These are phyloP conservation scores for Plicaturopsis crispa DNA, from an alignment of 768 basidiomycete species.

Conservation along the genomic window DNA sequence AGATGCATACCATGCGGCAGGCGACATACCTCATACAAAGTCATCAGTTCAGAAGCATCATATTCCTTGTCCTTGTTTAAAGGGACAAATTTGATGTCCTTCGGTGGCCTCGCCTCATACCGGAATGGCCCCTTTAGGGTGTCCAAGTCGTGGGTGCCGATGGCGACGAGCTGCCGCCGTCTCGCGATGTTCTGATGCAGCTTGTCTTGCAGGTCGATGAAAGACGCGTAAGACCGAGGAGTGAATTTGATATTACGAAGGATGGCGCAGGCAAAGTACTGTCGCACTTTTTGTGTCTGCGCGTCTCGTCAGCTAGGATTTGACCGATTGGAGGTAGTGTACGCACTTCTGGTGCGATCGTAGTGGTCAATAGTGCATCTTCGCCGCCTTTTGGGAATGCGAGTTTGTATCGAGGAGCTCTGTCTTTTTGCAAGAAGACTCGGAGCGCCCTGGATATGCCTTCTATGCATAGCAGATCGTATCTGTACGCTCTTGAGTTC, in stretches of 20 bases:
- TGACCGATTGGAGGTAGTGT: constrained; percentile 3
- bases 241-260: constrained; percentile 89
- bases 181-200: constrained; percentile 94
- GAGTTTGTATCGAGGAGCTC: constrained; percentile 66
- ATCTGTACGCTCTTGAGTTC: constrained; percentile 43
- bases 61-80: constrained; percentile 73
- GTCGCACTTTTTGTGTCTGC: constrained; percentile 78
- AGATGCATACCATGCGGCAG: constrained; percentile 1
- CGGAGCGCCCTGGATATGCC: constrained; percentile 85
- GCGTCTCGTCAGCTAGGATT: not conserved
- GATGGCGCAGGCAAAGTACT: constrained; percentile 86
- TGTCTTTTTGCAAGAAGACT: constrained; percentile 67
- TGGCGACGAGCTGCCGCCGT: constrained; percentile 83
- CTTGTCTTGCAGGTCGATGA: constrained; percentile 99
- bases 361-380: constrained; percentile 55
- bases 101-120: constrained; percentile 75
- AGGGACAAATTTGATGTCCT: constrained; percentile 87
- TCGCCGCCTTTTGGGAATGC: constrained; percentile 67
- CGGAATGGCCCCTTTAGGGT: constrained; percentile 82
- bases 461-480: constrained; percentile 95
- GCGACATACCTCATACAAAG: constrained; percentile 74
- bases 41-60: constrained; percentile 89
- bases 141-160: constrained; percentile 97
- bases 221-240: constrained; percentile 83
- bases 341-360: constrained; percentile 66